Evolutionary conservation across 2,329 filamentous ascomycete genomes (phyloP).

Genomic region (Trichophyton benhamiae): DNA sequence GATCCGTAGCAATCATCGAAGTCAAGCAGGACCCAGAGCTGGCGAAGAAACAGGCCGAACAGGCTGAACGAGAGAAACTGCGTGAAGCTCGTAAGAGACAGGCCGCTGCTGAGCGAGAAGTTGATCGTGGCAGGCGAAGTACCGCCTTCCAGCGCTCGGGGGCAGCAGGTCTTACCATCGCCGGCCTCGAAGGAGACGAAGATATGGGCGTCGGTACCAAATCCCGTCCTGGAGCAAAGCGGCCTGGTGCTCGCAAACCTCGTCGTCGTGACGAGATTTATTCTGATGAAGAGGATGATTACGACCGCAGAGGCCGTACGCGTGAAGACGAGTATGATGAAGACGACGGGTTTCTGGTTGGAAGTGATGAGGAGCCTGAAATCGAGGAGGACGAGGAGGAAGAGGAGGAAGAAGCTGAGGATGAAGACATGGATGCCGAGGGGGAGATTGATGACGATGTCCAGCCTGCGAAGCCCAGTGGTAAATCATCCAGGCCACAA

Average conservation of each 20-base stretch:
- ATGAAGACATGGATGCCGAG: conserved; percentile 36
- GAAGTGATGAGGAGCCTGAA: conserved; percentile 38
- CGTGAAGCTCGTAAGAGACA: conserved; percentile 43
- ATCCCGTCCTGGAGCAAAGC: conserved; percentile 23
- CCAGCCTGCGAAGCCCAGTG: conserved; percentile 18
- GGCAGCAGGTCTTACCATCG: conserved; percentile 40
- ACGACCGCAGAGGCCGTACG: conserved; percentile 33
- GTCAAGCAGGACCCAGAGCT: conserved; percentile 52
- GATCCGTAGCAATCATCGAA: conserved; percentile 45
- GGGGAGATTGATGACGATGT: conserved; percentile 30
- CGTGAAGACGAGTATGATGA: conserved; percentile 75
- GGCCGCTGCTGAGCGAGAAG: conserved; percentile 43
- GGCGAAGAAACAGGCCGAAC: conserved; percentile 47
- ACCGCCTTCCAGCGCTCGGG: conserved; percentile 36
- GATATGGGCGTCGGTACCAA: conserved; percentile 30
- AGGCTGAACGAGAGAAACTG: conserved; percentile 46
- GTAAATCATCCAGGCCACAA: background rate
- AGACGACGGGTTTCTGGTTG: conserved; percentile 62
- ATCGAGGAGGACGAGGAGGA: conserved; percentile 33
- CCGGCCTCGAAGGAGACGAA: conserved; percentile 48
- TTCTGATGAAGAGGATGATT: conserved; percentile 39
- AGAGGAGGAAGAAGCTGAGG: conserved; percentile 30
- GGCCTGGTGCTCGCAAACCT: conserved; percentile 23
- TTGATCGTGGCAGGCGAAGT: conserved; percentile 40
- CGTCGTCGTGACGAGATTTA: conserved; percentile 39